Percentiles rank a stretch among this genome's conserved stretches.
These are phyloP conservation scores for Tagetes erecta DNA, from an alignment of 129 eudicot species.

Conservation along the genomic window DNA sequence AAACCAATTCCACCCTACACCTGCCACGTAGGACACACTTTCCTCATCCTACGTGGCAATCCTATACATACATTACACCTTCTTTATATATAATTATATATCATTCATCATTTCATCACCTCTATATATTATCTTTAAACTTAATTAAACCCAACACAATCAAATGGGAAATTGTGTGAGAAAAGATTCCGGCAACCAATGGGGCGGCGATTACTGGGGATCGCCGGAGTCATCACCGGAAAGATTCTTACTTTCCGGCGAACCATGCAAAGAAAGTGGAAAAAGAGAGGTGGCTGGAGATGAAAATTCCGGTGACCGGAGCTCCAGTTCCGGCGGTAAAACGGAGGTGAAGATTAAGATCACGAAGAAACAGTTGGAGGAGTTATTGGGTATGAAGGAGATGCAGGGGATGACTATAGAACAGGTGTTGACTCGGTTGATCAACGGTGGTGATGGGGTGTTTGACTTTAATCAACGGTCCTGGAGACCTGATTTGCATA, in stretches of 20 bases:
- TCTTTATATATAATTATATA: background rate
- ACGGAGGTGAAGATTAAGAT: conserved; percentile 57
- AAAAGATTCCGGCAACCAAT: conserved; percentile 39
- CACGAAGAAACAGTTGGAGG: conserved; percentile 45
- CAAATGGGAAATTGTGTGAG: conserved; percentile 53
- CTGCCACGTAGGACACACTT: conserved; percentile 36
- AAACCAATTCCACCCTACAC: conserved; percentile 27
- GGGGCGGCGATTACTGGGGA: conserved; percentile 34
- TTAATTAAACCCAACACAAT: background rate
- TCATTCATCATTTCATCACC: background rate
- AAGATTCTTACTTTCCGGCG: conserved; percentile 16
- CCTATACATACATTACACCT: conserved; percentile 8
- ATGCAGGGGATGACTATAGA: conserved; percentile 43
- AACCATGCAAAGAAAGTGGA: background rate
- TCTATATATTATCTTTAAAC: background rate
- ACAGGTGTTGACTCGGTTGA: conserved; percentile 41
- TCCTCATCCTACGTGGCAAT: conserved; percentile 37
- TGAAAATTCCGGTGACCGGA: conserved; percentile 12
- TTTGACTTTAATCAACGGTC: conserved; percentile 39
- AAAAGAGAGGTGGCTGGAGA: conserved; percentile 21
- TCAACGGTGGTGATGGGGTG: conserved; percentile 35
- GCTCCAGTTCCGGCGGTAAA: background rate
- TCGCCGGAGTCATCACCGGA: conserved; percentile 34
- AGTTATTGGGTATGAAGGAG: conserved; percentile 35
- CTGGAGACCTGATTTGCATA: conserved; percentile 59